Evolutionary conservation across 768 basidiomycete genomes (phyloP), one percentile per base, ranked within the genome.

Genomic region (Rhizopogon salebrosus): DNA sequence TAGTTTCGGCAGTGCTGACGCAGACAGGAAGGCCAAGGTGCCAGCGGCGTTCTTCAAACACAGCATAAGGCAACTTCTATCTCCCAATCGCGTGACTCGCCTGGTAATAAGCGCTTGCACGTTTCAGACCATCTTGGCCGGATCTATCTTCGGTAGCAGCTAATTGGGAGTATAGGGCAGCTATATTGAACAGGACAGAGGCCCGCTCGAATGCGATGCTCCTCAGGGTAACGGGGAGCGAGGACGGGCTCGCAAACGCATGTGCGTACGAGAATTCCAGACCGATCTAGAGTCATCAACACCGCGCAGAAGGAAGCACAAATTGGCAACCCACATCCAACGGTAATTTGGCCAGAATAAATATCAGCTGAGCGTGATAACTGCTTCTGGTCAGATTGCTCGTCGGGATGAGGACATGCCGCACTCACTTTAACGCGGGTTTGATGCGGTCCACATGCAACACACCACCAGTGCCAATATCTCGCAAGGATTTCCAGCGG

Each of bases 331-430:
- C 62, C 52, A 84, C 95, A 68, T 95, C 84, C 6, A 78, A 70
- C 2, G 95, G 95, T 6, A 98, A 73, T 64, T 98, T 98, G 11
- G 85, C 83, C 56, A 90, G 69, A 29, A 94, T 80, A 55, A 87
- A 93, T 0, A 84, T 75, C 35, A 98, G 81, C 64, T 95, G 95
- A 3, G 92, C 89, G 59, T 97, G 89, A 65, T 98, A 98, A 41
- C 95, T 98, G 58, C 34, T 35, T 43, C 42, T 10, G 41, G 43
- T 52, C 46, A 56, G 57, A 48, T 27, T 3, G 8, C 53, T 34
- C 49, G 27, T 41, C 24, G 14, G 55, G 52, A 42, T 41, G 20
- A 38, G 34, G 38, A 14, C 49, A 42, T 3, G 34, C 26, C 11
- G 49, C 41, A 78, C 83, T 56, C 59, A 93, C 94, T 76, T 75